Conservation (phyloP, 2,329 filamentous ascomycete genomes). For the Trichoderma afroharzianum region DNA sequence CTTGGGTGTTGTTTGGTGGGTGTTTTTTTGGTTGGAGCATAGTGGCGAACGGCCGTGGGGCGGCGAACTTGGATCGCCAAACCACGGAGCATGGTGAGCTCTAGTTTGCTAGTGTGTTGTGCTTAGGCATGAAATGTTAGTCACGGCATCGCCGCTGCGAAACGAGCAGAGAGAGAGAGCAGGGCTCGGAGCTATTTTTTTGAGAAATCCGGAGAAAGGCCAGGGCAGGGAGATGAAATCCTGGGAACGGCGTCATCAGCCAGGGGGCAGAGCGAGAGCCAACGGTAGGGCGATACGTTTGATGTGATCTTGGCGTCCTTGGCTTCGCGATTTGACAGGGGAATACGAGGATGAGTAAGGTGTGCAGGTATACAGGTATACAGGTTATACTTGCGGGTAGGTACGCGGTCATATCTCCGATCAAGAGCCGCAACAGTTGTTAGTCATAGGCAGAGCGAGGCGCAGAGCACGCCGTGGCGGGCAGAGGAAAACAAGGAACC, state of each 20-base stretch:
- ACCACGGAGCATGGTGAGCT: not conserved
- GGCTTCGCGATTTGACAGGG: not conserved
- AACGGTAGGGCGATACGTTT: not conserved
- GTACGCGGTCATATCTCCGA: not conserved
- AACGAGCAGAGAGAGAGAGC: not conserved
- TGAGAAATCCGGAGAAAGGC: not conserved
- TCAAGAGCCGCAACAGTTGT: not conserved
- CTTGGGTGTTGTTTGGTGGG: not conserved
- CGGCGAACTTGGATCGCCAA: slow-evolving; percentile 7
- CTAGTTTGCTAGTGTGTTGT: not conserved
- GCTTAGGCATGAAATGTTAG: not conserved
- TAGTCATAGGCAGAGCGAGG: not conserved
- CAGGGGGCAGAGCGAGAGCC: not conserved
- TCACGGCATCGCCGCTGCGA: not conserved
- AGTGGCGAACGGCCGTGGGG: not conserved
- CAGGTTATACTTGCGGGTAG: not conserved
- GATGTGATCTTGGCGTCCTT: not conserved
- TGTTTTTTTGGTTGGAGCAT: not conserved
- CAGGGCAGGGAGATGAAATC: not conserved
- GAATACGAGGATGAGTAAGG: not conserved
- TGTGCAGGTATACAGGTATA: no score
- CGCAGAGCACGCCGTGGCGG: not conserved
- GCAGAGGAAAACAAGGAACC: no score
- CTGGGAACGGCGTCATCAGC: not conserved
- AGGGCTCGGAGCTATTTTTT: not conserved